These are phyloP conservation scores for Dictyostelium citrinum DNA, from an alignment of 78 protist species.

Conservation along the genomic window DNA sequence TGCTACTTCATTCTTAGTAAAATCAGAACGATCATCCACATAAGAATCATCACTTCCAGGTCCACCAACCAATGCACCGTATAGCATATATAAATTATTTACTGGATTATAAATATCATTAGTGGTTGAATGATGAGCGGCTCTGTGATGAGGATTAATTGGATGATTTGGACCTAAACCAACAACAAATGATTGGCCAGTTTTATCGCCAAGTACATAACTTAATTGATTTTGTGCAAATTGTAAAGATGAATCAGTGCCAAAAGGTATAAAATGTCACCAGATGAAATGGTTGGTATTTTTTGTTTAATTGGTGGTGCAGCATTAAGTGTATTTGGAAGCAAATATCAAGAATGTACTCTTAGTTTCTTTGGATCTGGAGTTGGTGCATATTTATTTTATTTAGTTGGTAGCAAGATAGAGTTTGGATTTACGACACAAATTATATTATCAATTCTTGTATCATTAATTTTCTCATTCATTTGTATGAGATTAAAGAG, in stretches of 20 bases:
- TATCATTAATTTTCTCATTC: conserved; percentile 1
- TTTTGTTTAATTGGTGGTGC: conserved; percentile 1
- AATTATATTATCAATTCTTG: not conserved
- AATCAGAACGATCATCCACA: conserved; percentile 31
- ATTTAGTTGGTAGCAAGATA: not conserved
- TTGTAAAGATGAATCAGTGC: not conserved
- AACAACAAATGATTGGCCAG: conserved; percentile 41
- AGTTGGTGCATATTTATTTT: conserved; percentile 14
- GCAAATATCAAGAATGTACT: not conserved
- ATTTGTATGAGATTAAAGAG: not conserved
- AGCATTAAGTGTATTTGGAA: not conserved
- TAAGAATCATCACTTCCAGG: conserved; percentile 43
- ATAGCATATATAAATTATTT: conserved; percentile 25
- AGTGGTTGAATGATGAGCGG: conserved; percentile 56
- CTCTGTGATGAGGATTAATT: conserved; percentile 73
- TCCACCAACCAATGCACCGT: conserved; percentile 75
- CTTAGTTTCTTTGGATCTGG: conserved; percentile 44
- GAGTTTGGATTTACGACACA: not conserved
- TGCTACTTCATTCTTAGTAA: conserved; percentile 70
- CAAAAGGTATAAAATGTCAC: not conserved
- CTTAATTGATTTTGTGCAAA: conserved; percentile 18
- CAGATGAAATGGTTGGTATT: not conserved
- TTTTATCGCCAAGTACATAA: conserved; percentile 53
- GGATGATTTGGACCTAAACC: conserved; percentile 53
- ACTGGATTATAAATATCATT: conserved; percentile 52